A percentile compares a stretch with the other conserved stretches of the same genome.
phyloP scores from a whole-genome alignment of 441 rosid species.

The Gossypium davidsonii region DNA sequence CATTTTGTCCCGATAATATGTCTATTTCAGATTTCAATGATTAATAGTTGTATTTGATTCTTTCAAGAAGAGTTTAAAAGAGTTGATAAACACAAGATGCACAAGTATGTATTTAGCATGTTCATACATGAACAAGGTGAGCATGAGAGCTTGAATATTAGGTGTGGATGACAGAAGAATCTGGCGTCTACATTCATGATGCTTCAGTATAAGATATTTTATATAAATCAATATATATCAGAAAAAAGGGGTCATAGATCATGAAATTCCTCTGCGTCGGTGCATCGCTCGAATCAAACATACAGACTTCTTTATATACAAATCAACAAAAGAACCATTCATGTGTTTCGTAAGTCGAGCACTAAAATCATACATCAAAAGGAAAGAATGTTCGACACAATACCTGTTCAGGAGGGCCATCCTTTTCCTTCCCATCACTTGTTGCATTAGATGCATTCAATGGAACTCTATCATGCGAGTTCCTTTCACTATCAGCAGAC shows the following conservation, averaged over 20 bases:
- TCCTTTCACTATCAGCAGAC: conserved; percentile 25
- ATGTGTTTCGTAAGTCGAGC: not conserved
- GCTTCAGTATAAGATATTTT: not conserved
- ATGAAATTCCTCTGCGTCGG: not conserved
- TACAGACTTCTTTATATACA: not conserved
- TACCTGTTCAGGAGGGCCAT: conserved; percentile 46
- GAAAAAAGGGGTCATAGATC: not conserved
- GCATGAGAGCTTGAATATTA: not conserved
- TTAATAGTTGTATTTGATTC: not conserved
- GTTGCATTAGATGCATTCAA: conserved; percentile 28
- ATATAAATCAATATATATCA: not conserved
- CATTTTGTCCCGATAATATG: not conserved
- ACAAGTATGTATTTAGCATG: not conserved
- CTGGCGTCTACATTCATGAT: not conserved
- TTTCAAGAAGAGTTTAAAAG: not conserved
- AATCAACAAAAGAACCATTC: not conserved
- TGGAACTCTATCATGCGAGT: conserved; percentile 25
- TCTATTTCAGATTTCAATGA: not conserved
- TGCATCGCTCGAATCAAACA: not conserved
- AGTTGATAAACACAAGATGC: not conserved
- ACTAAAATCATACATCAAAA: conserved; percentile 8
- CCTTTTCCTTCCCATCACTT: conserved; percentile 31
- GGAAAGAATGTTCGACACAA: conserved; percentile 4
- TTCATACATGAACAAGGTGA: not conserved
- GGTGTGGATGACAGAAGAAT: not conserved